Evolutionary conservation across 441 rosid species (phyloP), one percentile per base, ranked within the genome.

Genomic region (Rhodomyrtus psidioides): DNA sequence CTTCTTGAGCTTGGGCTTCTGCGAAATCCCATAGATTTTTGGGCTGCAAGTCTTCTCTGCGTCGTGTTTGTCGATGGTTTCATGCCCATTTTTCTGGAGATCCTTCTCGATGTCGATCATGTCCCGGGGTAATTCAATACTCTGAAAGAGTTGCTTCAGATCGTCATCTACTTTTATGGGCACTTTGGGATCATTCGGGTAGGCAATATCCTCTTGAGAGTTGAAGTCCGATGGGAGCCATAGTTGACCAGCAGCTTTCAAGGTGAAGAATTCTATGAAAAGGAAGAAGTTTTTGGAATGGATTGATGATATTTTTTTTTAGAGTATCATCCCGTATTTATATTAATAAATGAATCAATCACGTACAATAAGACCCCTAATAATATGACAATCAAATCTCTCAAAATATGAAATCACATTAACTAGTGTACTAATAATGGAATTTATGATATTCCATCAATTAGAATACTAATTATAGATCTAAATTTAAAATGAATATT

Each of bases 61-160:
- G 94, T 93, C 6, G 96, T 97, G 90, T 96, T 94, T 26, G 95
- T 94, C 1, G 94, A 97, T 9, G 98, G 98, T 85, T 95, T 95
- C 95, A 97, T 93, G 13, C 98, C 99, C 2, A 51, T 92, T 92
- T 94, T 93, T 95, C 86, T 87, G 92, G 21, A 96, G 95, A 90
- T 95, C 98, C 90, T 93, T 96, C 93, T 97, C 99, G 44, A 95
- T 93, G 55, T 94, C 97, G 8, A 95, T 90, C 96, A 96, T 93
- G 90, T 96, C 99, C 5, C 88, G 91, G 7, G 99, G 97, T 60
- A 95, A 86, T 58, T 94, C 96, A 16, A 93, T 94, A 23, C 89
- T 91, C 6, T 96, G 93, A 82, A 92, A 97, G 12, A 92, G 89
- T 86, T 87, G 88, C 87, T 97, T 97, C 30, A 96, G 92, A 76